Conservation (phyloP, 2,329 filamentous ascomycete species). For the Penicillium sp. region DNA sequence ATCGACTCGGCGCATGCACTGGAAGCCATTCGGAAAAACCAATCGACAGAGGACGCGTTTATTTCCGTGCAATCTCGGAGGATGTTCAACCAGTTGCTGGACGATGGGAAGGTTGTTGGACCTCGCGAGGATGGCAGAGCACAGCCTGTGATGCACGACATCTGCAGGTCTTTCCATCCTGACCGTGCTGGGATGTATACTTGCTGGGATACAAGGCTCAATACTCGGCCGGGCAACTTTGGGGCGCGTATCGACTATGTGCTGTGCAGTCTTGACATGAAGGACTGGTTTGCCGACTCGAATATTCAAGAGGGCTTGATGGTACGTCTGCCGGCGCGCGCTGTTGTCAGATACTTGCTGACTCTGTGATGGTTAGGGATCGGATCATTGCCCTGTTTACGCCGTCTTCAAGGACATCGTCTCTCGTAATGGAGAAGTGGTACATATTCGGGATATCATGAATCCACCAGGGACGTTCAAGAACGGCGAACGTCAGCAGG, state of each 20-base stretch:
- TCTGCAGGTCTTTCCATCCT: constrained; percentile 80
- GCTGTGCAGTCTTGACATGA: constrained; percentile 77
- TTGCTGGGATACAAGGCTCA: constrained; percentile 93
- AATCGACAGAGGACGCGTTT: constrained; percentile 70
- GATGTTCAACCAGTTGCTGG: constrained; percentile 83
- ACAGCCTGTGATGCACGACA: constrained; percentile 75
- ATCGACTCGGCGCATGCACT: constrained; percentile 76
- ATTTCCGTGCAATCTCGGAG: constrained; percentile 71
- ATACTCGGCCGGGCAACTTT: constrained; percentile 93
- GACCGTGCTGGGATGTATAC: constrained; percentile 89
- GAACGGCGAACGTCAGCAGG: constrained; percentile 65
- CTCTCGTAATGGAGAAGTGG: constrained; percentile 50
- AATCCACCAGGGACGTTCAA: constrained; percentile 75
- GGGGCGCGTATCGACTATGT: constrained; percentile 94
- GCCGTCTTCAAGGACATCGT: constrained; percentile 71
- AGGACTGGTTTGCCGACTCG: constrained; percentile 75
- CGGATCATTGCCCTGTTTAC: constrained; percentile 95
- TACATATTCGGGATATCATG: constrained; percentile 71
- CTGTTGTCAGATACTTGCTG: constrained; percentile 18
- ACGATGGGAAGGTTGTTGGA: constrained; percentile 68
- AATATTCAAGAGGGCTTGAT: constrained; percentile 93
- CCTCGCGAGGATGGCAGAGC: constrained; percentile 71
- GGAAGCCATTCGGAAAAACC: constrained; percentile 72
- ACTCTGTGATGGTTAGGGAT: constrained; percentile 59
- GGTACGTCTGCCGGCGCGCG: constrained; percentile 39